Percentiles rank a stretch among this genome's conserved stretches.
Evolutionary conservation across 331 rosid species (phyloP).

Genomic region (Malus hybrid): DNA sequence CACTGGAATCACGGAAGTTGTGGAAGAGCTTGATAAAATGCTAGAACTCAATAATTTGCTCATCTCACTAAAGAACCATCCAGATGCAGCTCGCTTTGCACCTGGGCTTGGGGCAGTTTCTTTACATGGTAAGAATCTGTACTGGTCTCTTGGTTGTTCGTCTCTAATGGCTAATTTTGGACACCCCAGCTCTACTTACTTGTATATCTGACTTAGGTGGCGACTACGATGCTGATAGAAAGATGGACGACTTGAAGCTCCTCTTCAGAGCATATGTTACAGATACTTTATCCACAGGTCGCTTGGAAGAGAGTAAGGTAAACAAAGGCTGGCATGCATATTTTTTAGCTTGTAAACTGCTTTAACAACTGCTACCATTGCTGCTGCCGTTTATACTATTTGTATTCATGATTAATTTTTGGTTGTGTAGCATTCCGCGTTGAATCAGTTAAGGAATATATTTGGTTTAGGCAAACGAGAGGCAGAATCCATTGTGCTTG

Average conservation of each 20-base stretch:
- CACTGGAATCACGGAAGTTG: constrained; percentile 51
- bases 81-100: constrained; percentile 64
- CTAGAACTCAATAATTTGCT: constrained; percentile 62
- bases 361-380: neutral
- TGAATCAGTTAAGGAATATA: constrained; percentile 81
- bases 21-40: constrained; percentile 62
- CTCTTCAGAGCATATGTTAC: constrained; percentile 53
- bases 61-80: constrained; percentile 69
- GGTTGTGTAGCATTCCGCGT: constrained; percentile 48
- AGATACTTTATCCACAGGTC: constrained; percentile 45
- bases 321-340: neutral
- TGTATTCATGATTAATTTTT: constrained; percentile 3
- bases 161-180: constrained; percentile 1
- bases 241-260: constrained; percentile 58
- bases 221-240: constrained; percentile 36
- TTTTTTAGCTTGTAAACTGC: neutral
- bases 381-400: neutral
- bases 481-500: constrained; percentile 69
- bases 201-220: constrained; percentile 57
- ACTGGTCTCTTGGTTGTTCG: constrained; percentile 2
- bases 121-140: constrained; percentile 50
- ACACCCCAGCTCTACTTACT: constrained; percentile 10
- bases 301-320: constrained; percentile 50
- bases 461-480: constrained; percentile 93
- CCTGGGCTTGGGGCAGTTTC: constrained; percentile 85